Conservation (phyloP, 495 filamentous ascomycete species). For the Podospora comata region DNA sequence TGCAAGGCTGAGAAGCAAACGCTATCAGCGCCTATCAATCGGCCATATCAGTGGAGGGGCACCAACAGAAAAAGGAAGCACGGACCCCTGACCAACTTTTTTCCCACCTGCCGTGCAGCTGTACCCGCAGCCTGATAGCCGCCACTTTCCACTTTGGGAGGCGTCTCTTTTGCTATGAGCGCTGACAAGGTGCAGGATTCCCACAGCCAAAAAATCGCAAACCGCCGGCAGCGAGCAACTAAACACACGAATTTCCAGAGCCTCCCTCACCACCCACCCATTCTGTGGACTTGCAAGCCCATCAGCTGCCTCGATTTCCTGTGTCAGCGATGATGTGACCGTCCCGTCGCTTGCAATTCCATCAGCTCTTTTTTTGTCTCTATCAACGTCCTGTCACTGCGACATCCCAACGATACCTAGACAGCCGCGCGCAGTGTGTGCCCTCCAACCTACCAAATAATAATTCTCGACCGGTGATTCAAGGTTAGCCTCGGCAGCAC, state of each 20-base stretch:
- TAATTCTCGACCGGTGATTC: slow-evolving; percentile 17
- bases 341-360: slow-evolving; percentile 16
- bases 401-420: slow-evolving; percentile 6
- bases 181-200: slow-evolving; percentile 1
- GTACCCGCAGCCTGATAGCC: background rate
- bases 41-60: slow-evolving; percentile 8
- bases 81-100: background rate
- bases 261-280: slow-evolving; percentile 6
- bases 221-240: background rate
- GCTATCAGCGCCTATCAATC: background rate
- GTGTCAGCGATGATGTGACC: slow-evolving; percentile 37
- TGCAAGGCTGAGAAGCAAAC: slow-evolving; percentile 20
- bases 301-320: slow-evolving; percentile 9
- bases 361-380: slow-evolving; percentile 16
- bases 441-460: slow-evolving; percentile 10
- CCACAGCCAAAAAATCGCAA: slow-evolving; percentile 5
- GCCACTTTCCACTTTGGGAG: slow-evolving; percentile 2
- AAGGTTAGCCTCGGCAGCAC: slow-evolving; percentile 16
- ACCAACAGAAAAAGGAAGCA: background rate
- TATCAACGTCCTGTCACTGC: slow-evolving; percentile 7
- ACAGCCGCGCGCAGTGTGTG: slow-evolving; percentile 17
- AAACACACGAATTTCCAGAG: background rate
- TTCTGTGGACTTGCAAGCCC: slow-evolving; percentile 8
- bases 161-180: background rate
- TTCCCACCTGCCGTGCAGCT: background rate